Base-by-base conservation (phyloP, 192 early-diverging fungal species). In the Coemansia javaensis region DNA sequence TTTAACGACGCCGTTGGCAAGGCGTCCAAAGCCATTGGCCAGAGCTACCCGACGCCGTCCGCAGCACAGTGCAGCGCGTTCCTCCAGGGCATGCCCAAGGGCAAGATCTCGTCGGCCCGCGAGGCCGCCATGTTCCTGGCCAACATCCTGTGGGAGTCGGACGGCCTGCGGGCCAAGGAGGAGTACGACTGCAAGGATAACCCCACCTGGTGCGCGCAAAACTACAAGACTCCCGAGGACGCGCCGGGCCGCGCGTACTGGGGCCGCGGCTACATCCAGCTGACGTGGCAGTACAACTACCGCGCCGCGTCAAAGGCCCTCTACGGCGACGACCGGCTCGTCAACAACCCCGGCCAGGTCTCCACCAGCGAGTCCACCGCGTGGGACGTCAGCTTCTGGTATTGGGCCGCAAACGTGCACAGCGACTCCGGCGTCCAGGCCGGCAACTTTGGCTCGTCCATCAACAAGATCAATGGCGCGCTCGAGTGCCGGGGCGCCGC, bases 211-310 rank as follows among this genome's bases (percentile, higher is more conserved):
- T 73, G 62, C 32, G 57, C 69, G 1, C 57, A 61, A 44, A 66
- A 54, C 50, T 75, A 75, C 51, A 56, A 53, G 47, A 63, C 61
- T 10, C 54, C 63, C 14, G 60, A 53, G n/a, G 63, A 63, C 33
- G 38, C 44, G 7, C 13, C 59, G 0, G 75, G 75, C 16, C 17
- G 66, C 41, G 50, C 59, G 0, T 77, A 77, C 47, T 72, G 59
- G 59, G 75, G 75, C 30, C 64, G 75, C 25, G 75, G 75, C 1
- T 77, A 77, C 25, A 77, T 77, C 50, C 75, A 77, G 46, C 65
- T 77, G 2, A 50, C 75, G 6, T 77, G 75, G 75, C 30, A 51
- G 9, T 70, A 67, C 43, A 77, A 77, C 54, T 77, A 77, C 40
- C 5, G 55, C 40, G 64, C 43, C 12, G 66, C 67, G 5, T 77